Evolutionary conservation across 1,139 yeast genomes (phyloP).

Genomic region (Wickerhamomyces sp.): DNA sequence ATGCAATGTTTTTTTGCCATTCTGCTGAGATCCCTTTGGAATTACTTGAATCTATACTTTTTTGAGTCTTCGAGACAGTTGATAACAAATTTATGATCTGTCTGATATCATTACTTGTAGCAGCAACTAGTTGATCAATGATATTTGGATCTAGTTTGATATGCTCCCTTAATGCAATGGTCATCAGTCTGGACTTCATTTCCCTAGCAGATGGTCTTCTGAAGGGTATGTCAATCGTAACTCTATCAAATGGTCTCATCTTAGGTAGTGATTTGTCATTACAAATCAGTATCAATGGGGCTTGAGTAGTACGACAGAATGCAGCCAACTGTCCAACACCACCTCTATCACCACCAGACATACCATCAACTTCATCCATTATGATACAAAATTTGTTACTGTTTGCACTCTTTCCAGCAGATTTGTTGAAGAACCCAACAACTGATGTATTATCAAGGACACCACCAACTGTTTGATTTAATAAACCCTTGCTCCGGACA

Average conservation of each 20-base stretch:
- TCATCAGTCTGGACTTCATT: slow-evolving; percentile 78
- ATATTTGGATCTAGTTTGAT: slow-evolving; percentile 75
- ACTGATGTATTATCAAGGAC: slow-evolving; percentile 80
- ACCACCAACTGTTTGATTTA: slow-evolving; percentile 63
- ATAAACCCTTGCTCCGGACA: slow-evolving; percentile 75
- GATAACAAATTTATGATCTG: slow-evolving; percentile 89
- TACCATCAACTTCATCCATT: slow-evolving; percentile 99
- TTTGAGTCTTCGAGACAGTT: slow-evolving; percentile 72
- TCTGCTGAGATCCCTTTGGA: slow-evolving; percentile 51
- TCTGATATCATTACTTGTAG: slow-evolving; percentile 88
- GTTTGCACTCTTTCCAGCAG: slow-evolving; percentile 27
- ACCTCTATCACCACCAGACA: slow-evolving; percentile 98
- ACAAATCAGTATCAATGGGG: slow-evolving; percentile 90
- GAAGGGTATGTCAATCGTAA: slow-evolving; percentile 78
- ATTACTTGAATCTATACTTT: slow-evolving; percentile 50
- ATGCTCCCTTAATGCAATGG: slow-evolving; percentile 83
- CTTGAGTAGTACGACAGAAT: slow-evolving; percentile 76
- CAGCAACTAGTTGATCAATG: slow-evolving; percentile 78
- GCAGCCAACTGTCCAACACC: slow-evolving; percentile 95
- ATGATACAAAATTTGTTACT: slow-evolving; percentile 68
- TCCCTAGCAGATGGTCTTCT: slow-evolving; percentile 84
- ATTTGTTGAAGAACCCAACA: slow-evolving; percentile 61
- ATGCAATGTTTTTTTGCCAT: slow-evolving; percentile 87
- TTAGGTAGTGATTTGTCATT: slow-evolving; percentile 90
- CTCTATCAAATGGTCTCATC: slow-evolving; percentile 92